These are phyloP conservation scores for Chaetomiaceae sp. DNA, from an alignment of 2,329 filamentous ascomycete species.

Conservation along the genomic window DNA sequence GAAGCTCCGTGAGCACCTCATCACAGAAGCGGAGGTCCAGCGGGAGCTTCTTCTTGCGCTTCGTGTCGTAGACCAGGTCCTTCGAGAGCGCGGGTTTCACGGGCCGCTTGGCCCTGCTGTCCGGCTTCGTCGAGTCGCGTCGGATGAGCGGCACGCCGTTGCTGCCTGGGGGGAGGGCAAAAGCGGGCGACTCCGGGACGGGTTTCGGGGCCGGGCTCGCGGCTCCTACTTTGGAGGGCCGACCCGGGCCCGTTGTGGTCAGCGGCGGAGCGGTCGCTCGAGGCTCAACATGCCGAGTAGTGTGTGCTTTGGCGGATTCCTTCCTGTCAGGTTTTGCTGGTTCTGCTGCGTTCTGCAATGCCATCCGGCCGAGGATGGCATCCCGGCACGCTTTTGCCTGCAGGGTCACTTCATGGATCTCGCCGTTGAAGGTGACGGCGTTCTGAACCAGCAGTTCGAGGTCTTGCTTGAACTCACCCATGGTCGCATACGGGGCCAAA, in stretches of 20 bases:
- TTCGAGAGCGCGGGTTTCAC: conserved; percentile 89
- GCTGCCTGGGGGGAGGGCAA: conserved; percentile 64
- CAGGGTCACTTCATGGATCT: conserved; percentile 66
- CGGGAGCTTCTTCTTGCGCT: conserved; percentile 85
- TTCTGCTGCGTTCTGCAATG: conserved; percentile 47
- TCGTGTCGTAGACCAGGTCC: conserved; percentile 80
- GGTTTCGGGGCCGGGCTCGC: conserved; percentile 32
- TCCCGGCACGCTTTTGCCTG: conserved; percentile 54
- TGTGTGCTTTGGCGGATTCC: conserved; percentile 43
- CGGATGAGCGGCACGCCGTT: conserved; percentile 76
- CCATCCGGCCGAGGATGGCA: conserved; percentile 45
- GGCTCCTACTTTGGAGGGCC: conserved; percentile 21
- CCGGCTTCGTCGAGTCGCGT: conserved; percentile 75
- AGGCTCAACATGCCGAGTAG: conserved; percentile 44
- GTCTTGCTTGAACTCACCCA: conserved; percentile 71
- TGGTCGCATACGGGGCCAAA: conserved; percentile 54
- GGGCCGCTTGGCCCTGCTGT: conserved; percentile 80
- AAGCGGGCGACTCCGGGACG: conserved; percentile 42
- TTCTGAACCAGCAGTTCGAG: conserved; percentile 77
- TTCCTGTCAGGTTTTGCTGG: conserved; percentile 60
- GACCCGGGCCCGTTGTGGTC: conserved; percentile 31
- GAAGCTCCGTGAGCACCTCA: conserved; percentile 71
- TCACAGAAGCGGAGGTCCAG: conserved; percentile 89
- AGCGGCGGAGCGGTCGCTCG: conserved; percentile 29
- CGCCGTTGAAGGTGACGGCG: conserved; percentile 76